Percentiles rank a stretch among this genome's conserved stretches.
Conservation (phyloP, 2,329 filamentous ascomycete genomes). For the Capronia coronata region DNA sequence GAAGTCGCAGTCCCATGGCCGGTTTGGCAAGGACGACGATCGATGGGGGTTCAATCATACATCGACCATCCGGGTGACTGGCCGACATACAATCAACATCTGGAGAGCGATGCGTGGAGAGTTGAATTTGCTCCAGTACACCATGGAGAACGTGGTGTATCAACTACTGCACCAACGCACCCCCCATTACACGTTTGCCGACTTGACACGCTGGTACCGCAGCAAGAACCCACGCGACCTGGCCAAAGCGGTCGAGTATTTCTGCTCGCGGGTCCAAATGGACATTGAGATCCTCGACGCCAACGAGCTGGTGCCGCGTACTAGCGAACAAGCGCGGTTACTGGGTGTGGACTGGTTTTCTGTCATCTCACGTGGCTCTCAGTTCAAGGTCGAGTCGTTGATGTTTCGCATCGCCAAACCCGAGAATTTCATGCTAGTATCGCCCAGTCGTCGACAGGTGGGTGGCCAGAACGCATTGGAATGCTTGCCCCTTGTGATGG, state of each 20-base stretch:
- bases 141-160: slow-evolving; percentile 91
- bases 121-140: slow-evolving; percentile 85
- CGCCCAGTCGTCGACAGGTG: slow-evolving; percentile 84
- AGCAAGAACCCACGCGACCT: slow-evolving; percentile 63
- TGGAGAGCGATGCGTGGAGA: slow-evolving; percentile 96
- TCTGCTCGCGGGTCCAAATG: slow-evolving; percentile 65
- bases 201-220: slow-evolving; percentile 75
- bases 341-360: slow-evolving; percentile 96
- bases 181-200: slow-evolving; percentile 75
- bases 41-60: slow-evolving; percentile 92
- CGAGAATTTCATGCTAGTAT: slow-evolving; percentile 85
- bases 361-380: slow-evolving; percentile 87
- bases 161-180: slow-evolving; percentile 81
- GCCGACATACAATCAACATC: slow-evolving; percentile 92
- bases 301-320: slow-evolving; percentile 81
- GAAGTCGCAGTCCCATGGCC: slow-evolving; percentile 73
- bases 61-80: slow-evolving; percentile 85
- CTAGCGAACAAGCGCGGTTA: slow-evolving; percentile 87
- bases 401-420: slow-evolving; percentile 99
- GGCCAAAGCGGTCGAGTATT: slow-evolving; percentile 70
- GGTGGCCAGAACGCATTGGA: slow-evolving; percentile 90
- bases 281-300: slow-evolving; percentile 86
- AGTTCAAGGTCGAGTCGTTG: slow-evolving; percentile 97
- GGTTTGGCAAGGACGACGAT: slow-evolving; percentile 79
- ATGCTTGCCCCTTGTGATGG: slow-evolving; percentile 93